Conservation (phyloP, 345 rosid genomes). For the Luvunga scandens region DNA sequence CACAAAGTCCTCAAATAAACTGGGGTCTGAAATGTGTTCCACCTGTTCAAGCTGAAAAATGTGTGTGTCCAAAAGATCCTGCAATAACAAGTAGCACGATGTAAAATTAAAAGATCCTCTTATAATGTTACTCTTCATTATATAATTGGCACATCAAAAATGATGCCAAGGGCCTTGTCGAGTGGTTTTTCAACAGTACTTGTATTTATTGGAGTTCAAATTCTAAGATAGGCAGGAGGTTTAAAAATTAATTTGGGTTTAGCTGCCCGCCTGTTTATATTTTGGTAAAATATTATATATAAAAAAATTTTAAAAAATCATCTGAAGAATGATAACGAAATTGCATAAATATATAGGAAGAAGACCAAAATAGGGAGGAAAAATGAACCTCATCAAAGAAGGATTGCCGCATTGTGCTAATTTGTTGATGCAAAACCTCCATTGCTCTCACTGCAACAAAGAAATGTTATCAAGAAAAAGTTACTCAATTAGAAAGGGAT, state of each 20-base stretch:
- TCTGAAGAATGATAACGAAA: background rate
- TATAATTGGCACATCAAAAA: too few relatives aligned
- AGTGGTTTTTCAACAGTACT: too few relatives aligned
- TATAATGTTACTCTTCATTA: too few relatives aligned
- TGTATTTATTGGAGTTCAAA: too few relatives aligned
- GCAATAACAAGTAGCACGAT: background rate
- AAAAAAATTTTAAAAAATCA: too few relatives aligned
- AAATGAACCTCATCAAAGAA: conserved; percentile 32
- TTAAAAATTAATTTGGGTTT: too few relatives aligned
- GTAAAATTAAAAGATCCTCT: too few relatives aligned
- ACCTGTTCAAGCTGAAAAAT: conserved; percentile 32
- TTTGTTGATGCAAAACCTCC: conserved; percentile 2
- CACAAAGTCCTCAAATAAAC: conserved; percentile 30
- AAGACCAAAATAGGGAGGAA: background rate
- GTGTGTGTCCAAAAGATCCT: conserved; percentile 32
- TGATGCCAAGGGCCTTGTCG: too few relatives aligned
- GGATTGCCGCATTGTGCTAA: conserved; percentile 8
- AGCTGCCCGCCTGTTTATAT: too few relatives aligned
- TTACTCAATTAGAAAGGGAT: background rate
- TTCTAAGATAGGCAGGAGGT: too few relatives aligned
- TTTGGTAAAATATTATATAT: too few relatives aligned
- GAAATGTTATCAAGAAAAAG: background rate
- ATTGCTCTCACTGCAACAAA: background rate
- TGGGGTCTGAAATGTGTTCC: conserved; percentile 12
- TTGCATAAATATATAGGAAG: background rate